Evolutionary conservation across 176 grass and related monocot species (phyloP).

Genomic region (Cenchrus fungigraminus): DNA sequence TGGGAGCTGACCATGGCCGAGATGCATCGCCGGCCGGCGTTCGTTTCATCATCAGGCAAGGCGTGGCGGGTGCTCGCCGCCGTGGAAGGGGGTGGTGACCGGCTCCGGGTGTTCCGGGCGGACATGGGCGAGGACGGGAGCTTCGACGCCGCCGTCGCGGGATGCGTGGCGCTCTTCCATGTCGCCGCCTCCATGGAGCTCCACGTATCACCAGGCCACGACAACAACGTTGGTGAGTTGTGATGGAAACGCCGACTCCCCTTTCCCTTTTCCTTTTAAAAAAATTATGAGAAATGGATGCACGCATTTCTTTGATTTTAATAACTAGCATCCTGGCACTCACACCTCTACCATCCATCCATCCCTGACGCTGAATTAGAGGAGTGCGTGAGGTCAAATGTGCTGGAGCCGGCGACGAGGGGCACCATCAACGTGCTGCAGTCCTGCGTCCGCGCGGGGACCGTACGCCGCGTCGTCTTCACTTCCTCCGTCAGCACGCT

Average conservation of each 20-base stretch:
- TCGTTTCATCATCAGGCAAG: conserved; percentile 48
- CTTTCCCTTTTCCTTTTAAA: not conserved
- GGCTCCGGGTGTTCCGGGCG: conserved; percentile 65
- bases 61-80: conserved; percentile 53
- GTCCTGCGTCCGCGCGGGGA: conserved; percentile 62
- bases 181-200: conserved; percentile 94
- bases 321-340: not conserved
- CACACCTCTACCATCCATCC: not conserved
- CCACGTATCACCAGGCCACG: conserved; percentile 41
- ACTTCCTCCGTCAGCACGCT: conserved; percentile 91
- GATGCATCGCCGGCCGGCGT: not conserved
- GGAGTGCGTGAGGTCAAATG: conserved; percentile 55
- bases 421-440: conserved; percentile 74
- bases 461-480: conserved; percentile 69
- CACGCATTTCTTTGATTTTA: too few species aligned
- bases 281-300: too few species aligned
- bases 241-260: too few species aligned
- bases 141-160: conserved; percentile 63
- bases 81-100: conserved; percentile 23
- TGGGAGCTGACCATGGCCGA: not conserved
- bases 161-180: conserved; percentile 68
- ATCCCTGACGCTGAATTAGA: conserved; percentile 34
- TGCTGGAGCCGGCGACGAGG: conserved; percentile 65
- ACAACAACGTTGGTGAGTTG: conserved; percentile 56
- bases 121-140: conserved; percentile 83